A percentile compares a stretch with the other conserved stretches of the same genome.
Conservation (phyloP, 2,329 filamentous ascomycete species). For the Aspergillus bombycis region DNA sequence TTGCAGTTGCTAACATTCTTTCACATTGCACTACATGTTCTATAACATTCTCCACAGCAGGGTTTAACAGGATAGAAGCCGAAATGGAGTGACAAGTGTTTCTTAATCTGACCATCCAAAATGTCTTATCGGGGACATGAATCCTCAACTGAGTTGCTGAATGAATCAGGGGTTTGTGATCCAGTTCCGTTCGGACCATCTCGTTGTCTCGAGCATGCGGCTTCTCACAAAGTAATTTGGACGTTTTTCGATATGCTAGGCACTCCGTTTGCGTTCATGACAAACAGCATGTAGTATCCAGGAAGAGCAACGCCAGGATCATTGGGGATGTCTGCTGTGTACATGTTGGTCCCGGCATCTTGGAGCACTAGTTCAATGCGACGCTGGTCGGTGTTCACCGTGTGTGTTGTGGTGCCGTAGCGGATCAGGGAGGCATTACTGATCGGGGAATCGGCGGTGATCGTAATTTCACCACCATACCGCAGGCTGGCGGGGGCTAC, state of each 20-base stretch:
- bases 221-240: background rate
- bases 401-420: slow-evolving; percentile 40
- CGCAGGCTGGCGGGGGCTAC: background rate
- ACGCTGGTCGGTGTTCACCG: slow-evolving; percentile 62
- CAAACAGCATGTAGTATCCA: slow-evolving; percentile 59
- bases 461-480: background rate
- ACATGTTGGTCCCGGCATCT: slow-evolving; percentile 36
- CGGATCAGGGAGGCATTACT: slow-evolving; percentile 4
- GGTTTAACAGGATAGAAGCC: background rate
- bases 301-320: slow-evolving; percentile 56
- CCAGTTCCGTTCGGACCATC: too few species aligned
- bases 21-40: too few species aligned
- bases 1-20: background rate
- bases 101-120: background rate
- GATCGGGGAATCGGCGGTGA: slow-evolving; percentile 9
- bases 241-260: slow-evolving; percentile 43
- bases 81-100: background rate
- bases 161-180: too few species aligned
- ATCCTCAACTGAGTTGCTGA: too few species aligned
- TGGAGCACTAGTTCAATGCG: slow-evolving; percentile 49
- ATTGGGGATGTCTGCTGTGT: slow-evolving; percentile 30
- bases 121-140: too few species aligned
- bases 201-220: background rate
- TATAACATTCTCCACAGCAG: background rate
- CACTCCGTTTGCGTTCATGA: slow-evolving; percentile 46